Base-by-base conservation (phyloP, 345 rosid genomes). In the Streptanthus diversifolius region DNA sequence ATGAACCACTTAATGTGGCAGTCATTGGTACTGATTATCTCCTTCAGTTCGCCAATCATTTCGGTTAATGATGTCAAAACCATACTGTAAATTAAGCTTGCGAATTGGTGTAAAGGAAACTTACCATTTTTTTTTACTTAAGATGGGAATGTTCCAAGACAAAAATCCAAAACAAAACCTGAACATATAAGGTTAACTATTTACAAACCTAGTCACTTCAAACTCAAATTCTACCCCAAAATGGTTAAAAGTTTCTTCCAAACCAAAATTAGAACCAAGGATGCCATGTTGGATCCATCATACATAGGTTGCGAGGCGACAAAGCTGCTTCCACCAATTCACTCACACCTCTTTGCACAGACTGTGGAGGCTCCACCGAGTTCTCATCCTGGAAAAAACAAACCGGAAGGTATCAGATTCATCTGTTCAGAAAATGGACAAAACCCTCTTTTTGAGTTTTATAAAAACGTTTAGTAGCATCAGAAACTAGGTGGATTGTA, bases 211-310 rank as follows among this genome's bases (percentile, higher is more conserved):
- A 68, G 35, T 33, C 41, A 61, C 22, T 61, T 58, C 68, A 59
- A 36, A 66, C 66, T 73, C 58, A 48, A 29, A 29, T 73, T 55
- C 32, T 55, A 57, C 14, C 58, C 60, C 32, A 67, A 74, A 49
- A 48, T 37, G 44, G 44, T 33, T 56, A 18, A 37, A 17, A 61
- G 15, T 5, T 21, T 44, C 10, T 15, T 64, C 43, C 29, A 72
- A 52, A 22, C 47, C n/a, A 22, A 70, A 52, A 63, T 84, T 71
- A 95, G 85, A 95, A 95, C 99, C 98, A 95, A 5, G 99, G 99
- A 83, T 91, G 98, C 99, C 99, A 95, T 11, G 98, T 95, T 36
- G 99, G 99, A 80, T 95, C 99, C 97, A 95, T 95, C 98, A 88
- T 90, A 67, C 99, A 95, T 65, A 95, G 80, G 81, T 91, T 88